Conservation (phyloP, 148 eudicot species). For the Mesembryanthemum crystallinum region DNA sequence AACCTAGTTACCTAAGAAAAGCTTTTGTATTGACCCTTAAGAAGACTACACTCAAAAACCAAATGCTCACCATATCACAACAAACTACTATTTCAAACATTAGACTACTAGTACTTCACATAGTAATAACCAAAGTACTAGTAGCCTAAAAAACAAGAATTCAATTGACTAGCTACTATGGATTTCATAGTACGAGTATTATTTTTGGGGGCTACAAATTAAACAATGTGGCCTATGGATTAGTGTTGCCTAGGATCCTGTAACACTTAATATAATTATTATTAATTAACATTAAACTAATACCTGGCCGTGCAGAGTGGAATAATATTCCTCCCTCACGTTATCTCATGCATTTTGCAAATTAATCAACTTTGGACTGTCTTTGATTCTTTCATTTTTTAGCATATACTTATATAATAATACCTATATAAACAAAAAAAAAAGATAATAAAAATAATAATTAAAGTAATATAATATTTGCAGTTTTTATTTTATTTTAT, state of each 20-base stretch:
- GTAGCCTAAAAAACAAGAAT: neutral
- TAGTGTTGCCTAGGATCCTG: conserved; percentile 53
- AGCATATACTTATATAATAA: neutral
- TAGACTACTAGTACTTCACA: too few species aligned
- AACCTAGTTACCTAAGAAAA: too few species aligned
- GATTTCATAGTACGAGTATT: neutral
- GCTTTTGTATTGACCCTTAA: too few species aligned
- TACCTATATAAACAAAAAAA: too few species aligned
- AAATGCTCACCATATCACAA: too few species aligned
- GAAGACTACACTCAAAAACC: too few species aligned
- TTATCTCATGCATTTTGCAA: conserved; percentile 16
- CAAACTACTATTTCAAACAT: too few species aligned
- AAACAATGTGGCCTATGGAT: conserved; percentile 38
- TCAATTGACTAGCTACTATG: neutral
- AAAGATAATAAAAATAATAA: too few species aligned
- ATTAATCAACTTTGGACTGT: conserved; percentile 2
- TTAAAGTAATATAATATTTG: too few species aligned
- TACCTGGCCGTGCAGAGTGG: conserved; percentile 23
- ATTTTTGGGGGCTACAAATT: neutral
- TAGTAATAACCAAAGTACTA: too few species aligned
- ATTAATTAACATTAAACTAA: neutral
- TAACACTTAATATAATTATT: neutral
- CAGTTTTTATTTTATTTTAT: neutral
- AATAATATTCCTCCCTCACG: conserved; percentile 24
- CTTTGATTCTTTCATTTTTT: conserved; percentile 4